These are phyloP conservation scores for Vicia villosa DNA, from an alignment of 306 rosid genomes.

Conservation along the genomic window DNA sequence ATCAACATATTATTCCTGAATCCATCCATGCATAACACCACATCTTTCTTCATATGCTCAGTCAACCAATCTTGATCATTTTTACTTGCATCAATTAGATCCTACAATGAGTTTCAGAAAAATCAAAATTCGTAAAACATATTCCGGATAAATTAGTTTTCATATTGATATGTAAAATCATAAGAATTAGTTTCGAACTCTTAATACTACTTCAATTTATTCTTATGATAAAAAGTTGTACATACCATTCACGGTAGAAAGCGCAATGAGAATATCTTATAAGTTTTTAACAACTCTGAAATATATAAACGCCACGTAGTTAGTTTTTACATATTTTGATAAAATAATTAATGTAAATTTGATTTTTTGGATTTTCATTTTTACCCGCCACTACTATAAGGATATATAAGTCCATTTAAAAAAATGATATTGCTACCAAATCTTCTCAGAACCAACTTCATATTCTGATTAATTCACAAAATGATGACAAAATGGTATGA, in stretches of 20 bases:
- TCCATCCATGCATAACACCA: no score
- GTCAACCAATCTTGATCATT: no score
- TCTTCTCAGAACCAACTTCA: constrained; percentile 46
- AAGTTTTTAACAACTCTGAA: background rate
- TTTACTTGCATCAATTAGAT: no score
- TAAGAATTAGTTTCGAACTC: background rate
- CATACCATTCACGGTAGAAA: background rate
- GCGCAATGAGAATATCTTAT: background rate
- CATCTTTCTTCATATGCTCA: no score
- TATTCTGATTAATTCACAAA: constrained; percentile 41
- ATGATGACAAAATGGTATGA: background rate
- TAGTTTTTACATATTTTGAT: background rate
- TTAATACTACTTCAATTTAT: background rate
- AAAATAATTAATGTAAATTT: constrained; percentile 2
- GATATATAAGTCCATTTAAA: constrained; percentile 74
- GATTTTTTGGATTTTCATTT: background rate
- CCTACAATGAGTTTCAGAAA: no score
- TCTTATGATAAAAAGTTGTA: background rate
- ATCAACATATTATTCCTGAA: no score
- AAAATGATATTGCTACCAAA: constrained; percentile 70
- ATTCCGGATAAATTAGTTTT: no score
- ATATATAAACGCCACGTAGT: background rate
- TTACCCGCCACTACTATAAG: constrained; percentile 68
- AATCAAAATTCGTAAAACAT: no score
- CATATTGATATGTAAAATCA: no score